Evolutionary conservation across 257 asterid genomes (phyloP).

Genomic region (Euphrasia confusa): DNA sequence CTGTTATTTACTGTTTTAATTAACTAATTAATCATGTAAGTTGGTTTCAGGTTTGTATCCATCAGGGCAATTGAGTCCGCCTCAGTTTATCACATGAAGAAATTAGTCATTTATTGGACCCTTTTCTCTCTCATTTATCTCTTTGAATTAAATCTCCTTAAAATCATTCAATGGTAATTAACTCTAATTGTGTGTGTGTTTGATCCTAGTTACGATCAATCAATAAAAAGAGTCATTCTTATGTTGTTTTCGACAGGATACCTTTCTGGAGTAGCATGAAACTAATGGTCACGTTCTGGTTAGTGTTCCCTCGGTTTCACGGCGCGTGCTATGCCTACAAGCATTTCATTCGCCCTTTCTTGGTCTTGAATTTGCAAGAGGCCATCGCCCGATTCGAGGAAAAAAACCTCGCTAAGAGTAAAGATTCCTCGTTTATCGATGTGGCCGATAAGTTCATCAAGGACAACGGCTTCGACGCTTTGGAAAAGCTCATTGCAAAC

Average conservation of each 20-base stretch:
- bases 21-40: not conserved
- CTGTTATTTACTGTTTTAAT: no score
- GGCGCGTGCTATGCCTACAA: conserved; percentile 19
- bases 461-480: not conserved
- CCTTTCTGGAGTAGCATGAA: conserved; percentile 38
- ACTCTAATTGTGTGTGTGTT: no score
- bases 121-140: conserved; percentile 35
- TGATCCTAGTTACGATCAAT: no score
- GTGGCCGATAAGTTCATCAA: not conserved
- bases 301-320: conserved; percentile 36
- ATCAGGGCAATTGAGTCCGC: conserved; percentile 38
- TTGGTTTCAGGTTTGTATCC: conserved; percentile 37
- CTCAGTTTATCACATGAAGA: conserved; percentile 34
- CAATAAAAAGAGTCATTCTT: no score
- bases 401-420: not conserved
- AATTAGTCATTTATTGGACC: conserved; percentile 46
- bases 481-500: not conserved
- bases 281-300: conserved; percentile 27
- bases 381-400: not conserved
- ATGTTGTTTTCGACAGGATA: conserved; percentile 25
- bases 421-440: not conserved
- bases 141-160: conserved; percentile 30
- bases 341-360: not conserved
- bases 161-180: conserved; percentile 33
- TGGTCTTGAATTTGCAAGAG: not conserved